Evolutionary conservation across 2,329 filamentous ascomycete genomes (phyloP), one percentile per base, ranked within the genome.

Genomic region (Plenodomus biglobosus): DNA sequence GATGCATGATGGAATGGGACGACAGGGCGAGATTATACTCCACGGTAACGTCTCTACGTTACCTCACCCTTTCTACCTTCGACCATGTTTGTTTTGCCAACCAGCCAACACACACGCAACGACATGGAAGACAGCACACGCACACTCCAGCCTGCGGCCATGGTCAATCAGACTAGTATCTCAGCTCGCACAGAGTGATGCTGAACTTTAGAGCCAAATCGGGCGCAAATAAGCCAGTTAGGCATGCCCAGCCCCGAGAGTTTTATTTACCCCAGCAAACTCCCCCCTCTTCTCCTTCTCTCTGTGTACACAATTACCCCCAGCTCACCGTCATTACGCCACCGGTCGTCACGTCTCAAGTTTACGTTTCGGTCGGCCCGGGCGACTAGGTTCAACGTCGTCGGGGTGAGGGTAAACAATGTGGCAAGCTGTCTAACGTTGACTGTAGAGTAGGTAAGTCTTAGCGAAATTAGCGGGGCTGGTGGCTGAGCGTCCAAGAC

Each of bases 61-160:
- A n/a, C n/a, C n/a, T n/a, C n/a, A n/a, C n/a, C n/a, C n/a, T n/a
- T n/a, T n/a, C n/a, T n/a, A n/a, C n/a, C n/a, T n/a, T n/a, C n/a
- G n/a, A n/a, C n/a, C n/a, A n/a, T n/a, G n/a, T n/a, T n/a, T n/a
- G n/a, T n/a, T n/a, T n/a, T n/a, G 36, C 36, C 44, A 22, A 42
- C 36, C 38, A 42, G 44, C 42, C 30, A 47, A 45, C 27, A 20
- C 50, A 51, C 41, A 52, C 40, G 34, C 46, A 48, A 32, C 27
- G 15, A 32, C 27, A 32, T 11, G 3, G 13, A 32, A 32, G 11
- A 15, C 6, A 32, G 8, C 6, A 32, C 15, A 32, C 27, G 55
- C 55, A 58, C 55, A 51, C 42, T 53, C 55, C 50, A 50, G 44
- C 44, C 27, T 50, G 53, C 40, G 52, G 32, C 46, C 55, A 56